These are phyloP conservation scores for Talaromyces nanjingensis DNA, from an alignment of 495 filamentous ascomycete species.

Conservation along the genomic window DNA sequence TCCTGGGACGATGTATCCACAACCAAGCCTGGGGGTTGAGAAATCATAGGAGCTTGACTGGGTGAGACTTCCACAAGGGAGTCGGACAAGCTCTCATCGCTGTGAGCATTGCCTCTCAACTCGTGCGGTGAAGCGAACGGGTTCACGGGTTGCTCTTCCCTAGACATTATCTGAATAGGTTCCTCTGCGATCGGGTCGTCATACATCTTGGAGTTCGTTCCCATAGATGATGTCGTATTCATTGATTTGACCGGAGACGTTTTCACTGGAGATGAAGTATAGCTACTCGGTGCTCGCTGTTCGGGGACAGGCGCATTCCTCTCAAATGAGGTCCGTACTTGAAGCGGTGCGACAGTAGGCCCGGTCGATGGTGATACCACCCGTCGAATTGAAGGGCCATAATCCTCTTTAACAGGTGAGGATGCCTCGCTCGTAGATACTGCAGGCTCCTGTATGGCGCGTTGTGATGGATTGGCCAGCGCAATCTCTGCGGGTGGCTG, in stretches of 20 bases:
- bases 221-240: constrained; percentile 6
- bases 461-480: constrained; percentile 33
- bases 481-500: constrained; percentile 42
- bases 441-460: constrained; percentile 9
- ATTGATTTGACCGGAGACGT: constrained; percentile 1
- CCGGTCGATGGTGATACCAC: constrained; percentile 29
- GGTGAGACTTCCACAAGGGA: constrained; percentile 71
- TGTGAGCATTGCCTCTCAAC: neutral
- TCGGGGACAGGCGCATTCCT: neutral
- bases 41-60: constrained; percentile 22
- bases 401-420: constrained; percentile 12
- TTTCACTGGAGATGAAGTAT: constrained; percentile 7
- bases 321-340: constrained; percentile 15
- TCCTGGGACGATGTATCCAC: constrained; percentile 60
- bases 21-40: constrained; percentile 49
- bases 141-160: constrained; percentile 18
- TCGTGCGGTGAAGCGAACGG: constrained; percentile 12
- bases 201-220: neutral
- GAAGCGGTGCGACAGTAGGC: constrained; percentile 17
- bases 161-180: neutral
- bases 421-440: constrained; percentile 11
- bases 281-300: neutral
- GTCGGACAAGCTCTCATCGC: constrained; percentile 37
- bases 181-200: neutral
- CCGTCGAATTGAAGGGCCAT: constrained; percentile 32